Percentiles rank a stretch among this genome's conserved stretches.
phyloP scores from a whole-genome alignment of 1,139 yeast species.

The Candida pseudocylindracea region DNA sequence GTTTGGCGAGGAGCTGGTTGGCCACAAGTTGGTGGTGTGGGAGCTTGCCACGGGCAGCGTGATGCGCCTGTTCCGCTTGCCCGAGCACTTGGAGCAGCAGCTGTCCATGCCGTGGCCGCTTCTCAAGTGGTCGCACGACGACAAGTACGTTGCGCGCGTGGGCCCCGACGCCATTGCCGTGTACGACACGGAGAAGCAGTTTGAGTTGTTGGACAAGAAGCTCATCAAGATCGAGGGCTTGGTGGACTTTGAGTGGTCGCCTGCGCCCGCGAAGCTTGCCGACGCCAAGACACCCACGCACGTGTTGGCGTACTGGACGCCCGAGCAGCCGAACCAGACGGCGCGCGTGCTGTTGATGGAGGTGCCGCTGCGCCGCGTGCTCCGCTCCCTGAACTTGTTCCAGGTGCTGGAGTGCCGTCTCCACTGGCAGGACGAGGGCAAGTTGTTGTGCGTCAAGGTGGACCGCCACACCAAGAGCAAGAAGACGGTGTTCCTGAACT shows the following conservation, averaged over 20 bases:
- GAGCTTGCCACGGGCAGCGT: slow-evolving; percentile 70
- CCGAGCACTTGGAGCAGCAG: slow-evolving; percentile 49
- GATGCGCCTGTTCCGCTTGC: slow-evolving; percentile 75
- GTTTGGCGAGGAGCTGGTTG: slow-evolving; percentile 72
- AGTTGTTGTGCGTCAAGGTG: slow-evolving; percentile 77
- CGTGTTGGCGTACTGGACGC: slow-evolving; percentile 87
- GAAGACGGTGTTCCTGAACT: slow-evolving; percentile 76
- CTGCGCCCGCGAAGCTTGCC: slow-evolving; percentile 56
- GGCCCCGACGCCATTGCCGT: slow-evolving; percentile 87
- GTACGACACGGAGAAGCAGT: slow-evolving; percentile 44
- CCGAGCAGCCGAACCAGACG: slow-evolving; percentile 79
- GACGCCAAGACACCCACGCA: slow-evolving; percentile 31
- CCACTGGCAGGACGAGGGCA: slow-evolving; percentile 88
- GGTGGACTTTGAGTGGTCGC: slow-evolving; percentile 90
- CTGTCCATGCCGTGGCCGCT: slow-evolving; percentile 89
- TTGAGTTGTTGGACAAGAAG: slow-evolving; percentile 64
- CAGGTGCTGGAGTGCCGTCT: slow-evolving; percentile 83
- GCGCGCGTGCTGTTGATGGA: slow-evolving; percentile 90
- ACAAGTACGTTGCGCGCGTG: slow-evolving; percentile 85
- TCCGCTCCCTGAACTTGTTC: slow-evolving; percentile 84
- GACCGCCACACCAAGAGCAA: slow-evolving; percentile 94
- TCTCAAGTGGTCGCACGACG: slow-evolving; percentile 90
- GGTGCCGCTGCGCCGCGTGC: slow-evolving; percentile 59
- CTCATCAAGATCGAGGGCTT: slow-evolving; percentile 68
- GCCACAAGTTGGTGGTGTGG: slow-evolving; percentile 92